Base-by-base conservation (phyloP, 257 asterid species). In the Nicotiana noctiflora region DNA sequence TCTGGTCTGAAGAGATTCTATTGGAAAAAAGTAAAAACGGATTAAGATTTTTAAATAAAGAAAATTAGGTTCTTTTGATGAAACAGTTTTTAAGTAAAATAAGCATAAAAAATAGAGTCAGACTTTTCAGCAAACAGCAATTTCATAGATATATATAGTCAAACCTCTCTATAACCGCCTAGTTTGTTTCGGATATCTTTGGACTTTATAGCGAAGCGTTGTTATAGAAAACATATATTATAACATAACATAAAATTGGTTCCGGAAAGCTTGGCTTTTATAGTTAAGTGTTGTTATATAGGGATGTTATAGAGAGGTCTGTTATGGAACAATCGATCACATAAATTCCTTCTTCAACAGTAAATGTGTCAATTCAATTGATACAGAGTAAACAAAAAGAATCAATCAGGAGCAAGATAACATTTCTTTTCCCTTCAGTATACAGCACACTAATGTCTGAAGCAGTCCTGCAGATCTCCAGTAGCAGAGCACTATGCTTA, bases 401-500 rank as follows among this genome's bases (percentile, higher is more conserved):
- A 72, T 72, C 61, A 14, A 49, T 49, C 61, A 49, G 78, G 61
- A 49, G 77, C 77, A 44, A 70, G 77, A 70, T 19, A 70, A 13
- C 23, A 44, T 6, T 44, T 21, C 57, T 21, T 44, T 49, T 27
- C 78, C 60, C 79, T 21, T 49, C 78, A 46, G 12, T 49, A 49
- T 23, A 74, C 79, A 46, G 40, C 44, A 29, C 37, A 72, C 78
- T 46, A 74, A 34, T 74, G 60, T 74, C 79, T 49, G 79, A 23
- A 77, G 67, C 68, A 32, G 52, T 56, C 67, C 51, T 77, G 68
- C 80, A 4, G 4, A 32, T 65, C 75, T 55, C 27, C 44, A 46
- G 52, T 7, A 68, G 12, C 49, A 76, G 68, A 34, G 65, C 77
- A 60, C 72, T 34, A 77, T 18, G 56, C 80, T 14, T 17, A 61